These are phyloP conservation scores for Monosporascus sp. DNA, from an alignment of 2,329 filamentous ascomycete genomes.

Conservation along the genomic window DNA sequence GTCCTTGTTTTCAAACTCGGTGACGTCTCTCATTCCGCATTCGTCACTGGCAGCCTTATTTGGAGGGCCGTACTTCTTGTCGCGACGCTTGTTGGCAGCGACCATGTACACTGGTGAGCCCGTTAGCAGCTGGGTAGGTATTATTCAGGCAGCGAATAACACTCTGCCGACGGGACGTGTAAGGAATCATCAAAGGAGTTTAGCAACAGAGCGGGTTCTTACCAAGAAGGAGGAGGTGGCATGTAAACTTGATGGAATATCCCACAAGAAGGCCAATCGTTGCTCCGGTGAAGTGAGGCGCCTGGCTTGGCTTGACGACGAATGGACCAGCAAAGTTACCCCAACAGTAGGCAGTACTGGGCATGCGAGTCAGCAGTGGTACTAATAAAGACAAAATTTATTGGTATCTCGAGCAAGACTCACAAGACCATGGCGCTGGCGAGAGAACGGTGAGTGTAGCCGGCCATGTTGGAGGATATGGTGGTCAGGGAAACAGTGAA, in stretches of 20 bases:
- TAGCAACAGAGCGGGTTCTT: constrained; percentile 3
- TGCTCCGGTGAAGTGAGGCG: constrained; percentile 28
- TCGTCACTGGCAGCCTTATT: constrained; percentile 31
- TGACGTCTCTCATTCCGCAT: constrained; percentile 35
- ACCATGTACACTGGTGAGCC: constrained; percentile 8
- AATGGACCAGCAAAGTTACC: constrained; percentile 34
- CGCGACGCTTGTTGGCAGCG: constrained; percentile 27
- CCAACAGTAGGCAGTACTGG: constrained; percentile 32
- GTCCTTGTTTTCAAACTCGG: constrained; percentile 37
- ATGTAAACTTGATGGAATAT: constrained; percentile 32
- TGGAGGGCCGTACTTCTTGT: constrained; percentile 27
- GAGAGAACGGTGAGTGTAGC: constrained; percentile 30
- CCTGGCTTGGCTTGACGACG: constrained; percentile 29
- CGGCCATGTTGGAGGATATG: constrained; percentile 32
- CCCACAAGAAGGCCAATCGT: constrained; percentile 35
- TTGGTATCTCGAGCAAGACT: background rate
- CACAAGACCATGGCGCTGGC: constrained; percentile 30
- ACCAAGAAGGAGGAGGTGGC: constrained; percentile 31
- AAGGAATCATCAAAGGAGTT: too few species aligned
- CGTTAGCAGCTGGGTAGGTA: background rate
- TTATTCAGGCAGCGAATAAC: too few species aligned
- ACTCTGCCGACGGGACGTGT: too few species aligned
- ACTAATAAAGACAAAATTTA: background rate
- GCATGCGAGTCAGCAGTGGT: background rate
- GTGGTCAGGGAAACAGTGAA: constrained; percentile 31